phyloP scores from a whole-genome alignment of 2,329 filamentous ascomycete genomes.

The Beauveria sp. region DNA sequence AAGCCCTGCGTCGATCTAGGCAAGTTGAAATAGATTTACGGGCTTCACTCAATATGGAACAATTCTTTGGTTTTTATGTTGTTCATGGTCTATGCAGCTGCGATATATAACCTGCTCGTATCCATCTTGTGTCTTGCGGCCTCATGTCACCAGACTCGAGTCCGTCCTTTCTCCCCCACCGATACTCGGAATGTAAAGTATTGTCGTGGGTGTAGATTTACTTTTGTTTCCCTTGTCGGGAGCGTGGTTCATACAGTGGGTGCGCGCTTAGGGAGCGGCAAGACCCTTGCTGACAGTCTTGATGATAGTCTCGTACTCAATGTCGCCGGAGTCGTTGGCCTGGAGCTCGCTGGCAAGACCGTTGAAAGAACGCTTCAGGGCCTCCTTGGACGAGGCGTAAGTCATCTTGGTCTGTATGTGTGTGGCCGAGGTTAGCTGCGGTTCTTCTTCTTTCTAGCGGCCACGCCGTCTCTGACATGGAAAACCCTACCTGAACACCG shows the following conservation, averaged over 20 bases:
- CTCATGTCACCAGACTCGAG: not conserved
- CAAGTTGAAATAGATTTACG: not conserved
- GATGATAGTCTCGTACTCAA: constrained; percentile 68
- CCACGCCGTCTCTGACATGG: not conserved
- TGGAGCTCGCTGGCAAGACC: constrained; percentile 71
- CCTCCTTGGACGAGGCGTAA: constrained; percentile 83
- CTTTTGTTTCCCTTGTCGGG: not conserved
- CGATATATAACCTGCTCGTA: constrained; percentile 10
- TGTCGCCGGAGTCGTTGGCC: constrained; percentile 77
- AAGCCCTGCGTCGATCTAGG: not conserved
- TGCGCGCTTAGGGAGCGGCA: constrained; percentile 36
- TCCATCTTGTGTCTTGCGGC: constrained; percentile 3
- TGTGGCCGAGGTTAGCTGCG: constrained; percentile 9
- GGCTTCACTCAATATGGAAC: not conserved
- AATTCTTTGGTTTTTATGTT: not conserved
- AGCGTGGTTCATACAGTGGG: not conserved
- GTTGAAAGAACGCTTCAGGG: constrained; percentile 70
- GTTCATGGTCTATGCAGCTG: constrained; percentile 6
- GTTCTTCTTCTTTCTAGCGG: no score
- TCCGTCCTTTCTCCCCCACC: not conserved
- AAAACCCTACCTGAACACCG: constrained; percentile 56
- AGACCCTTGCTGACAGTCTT: constrained; percentile 57
- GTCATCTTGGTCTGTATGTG: constrained; percentile 69
- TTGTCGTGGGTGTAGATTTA: not conserved
- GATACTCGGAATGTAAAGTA: not conserved